Evolutionary conservation across 108 stramenopile species (phyloP).

Genomic region (Chaetoceros muelleri): DNA sequence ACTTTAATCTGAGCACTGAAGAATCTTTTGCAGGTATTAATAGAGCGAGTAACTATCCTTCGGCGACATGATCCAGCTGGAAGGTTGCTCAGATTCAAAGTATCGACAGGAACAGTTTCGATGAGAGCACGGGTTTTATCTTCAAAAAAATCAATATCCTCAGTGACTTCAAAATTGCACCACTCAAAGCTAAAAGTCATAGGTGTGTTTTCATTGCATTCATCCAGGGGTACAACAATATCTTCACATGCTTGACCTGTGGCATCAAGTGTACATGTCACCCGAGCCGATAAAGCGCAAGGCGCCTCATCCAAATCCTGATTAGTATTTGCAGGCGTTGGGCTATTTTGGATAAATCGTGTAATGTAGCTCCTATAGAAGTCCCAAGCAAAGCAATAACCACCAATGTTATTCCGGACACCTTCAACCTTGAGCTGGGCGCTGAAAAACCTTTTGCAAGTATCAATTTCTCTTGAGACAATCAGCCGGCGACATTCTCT

Average conservation of each 20-base stretch:
- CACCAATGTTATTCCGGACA: background rate
- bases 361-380: background rate
- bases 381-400: background rate
- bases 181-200: background rate
- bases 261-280: background rate
- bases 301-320: background rate
- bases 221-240: background rate
- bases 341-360: background rate
- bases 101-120: background rate
- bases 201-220: background rate
- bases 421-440: background rate
- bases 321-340: background rate
- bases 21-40: background rate
- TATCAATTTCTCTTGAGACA: background rate
- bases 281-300: background rate
- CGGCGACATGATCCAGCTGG: background rate
- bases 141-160: background rate
- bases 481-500: background rate
- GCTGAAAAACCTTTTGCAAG: background rate
- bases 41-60: background rate
- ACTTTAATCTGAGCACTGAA: background rate
- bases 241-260: background rate
- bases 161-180: background rate
- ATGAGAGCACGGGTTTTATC: background rate
- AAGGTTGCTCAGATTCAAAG: background rate